A percentile compares a stretch with the other conserved stretches of the same genome.
Conservation (phyloP, 495 filamentous ascomycete species). For the Melanomma pulvis-pyrius region DNA sequence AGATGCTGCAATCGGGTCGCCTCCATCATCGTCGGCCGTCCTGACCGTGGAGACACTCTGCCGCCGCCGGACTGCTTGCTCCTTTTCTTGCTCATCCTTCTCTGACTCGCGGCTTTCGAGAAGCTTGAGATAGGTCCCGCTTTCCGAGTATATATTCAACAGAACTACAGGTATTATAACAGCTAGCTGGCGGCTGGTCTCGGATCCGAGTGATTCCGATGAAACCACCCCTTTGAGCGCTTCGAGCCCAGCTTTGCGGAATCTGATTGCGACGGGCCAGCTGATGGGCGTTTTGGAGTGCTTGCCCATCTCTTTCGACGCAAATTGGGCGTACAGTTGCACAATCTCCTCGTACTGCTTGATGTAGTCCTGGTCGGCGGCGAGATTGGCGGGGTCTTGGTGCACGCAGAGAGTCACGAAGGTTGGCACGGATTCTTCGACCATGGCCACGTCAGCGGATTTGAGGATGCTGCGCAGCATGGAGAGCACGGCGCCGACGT, state of each 20-base stretch:
- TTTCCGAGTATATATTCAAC: slow-evolving; percentile 78
- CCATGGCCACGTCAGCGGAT: slow-evolving; percentile 81
- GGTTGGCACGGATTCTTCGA: slow-evolving; percentile 81
- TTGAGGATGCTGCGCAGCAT: slow-evolving; percentile 76
- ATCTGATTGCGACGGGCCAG: slow-evolving; percentile 76
- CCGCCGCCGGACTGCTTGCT: slow-evolving; percentile 61
- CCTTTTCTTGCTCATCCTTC: slow-evolving; percentile 67
- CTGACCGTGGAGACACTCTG: slow-evolving; percentile 78
- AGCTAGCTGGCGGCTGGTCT: slow-evolving; percentile 71
- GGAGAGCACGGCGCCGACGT: slow-evolving; percentile 75
- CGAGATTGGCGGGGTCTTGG: slow-evolving; percentile 75
- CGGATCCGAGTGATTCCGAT: slow-evolving; percentile 73
- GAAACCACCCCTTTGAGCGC: slow-evolving; percentile 78
- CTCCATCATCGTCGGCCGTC: slow-evolving; percentile 66
- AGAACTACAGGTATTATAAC: slow-evolving; percentile 80
- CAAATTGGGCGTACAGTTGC: slow-evolving; percentile 74
- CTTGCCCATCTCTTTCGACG: slow-evolving; percentile 55
- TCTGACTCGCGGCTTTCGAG: slow-evolving; percentile 63
- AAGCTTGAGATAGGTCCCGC: slow-evolving; percentile 65
- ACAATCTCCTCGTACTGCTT: slow-evolving; percentile 82
- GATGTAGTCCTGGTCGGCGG: slow-evolving; percentile 81
- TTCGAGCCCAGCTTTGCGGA: slow-evolving; percentile 76
- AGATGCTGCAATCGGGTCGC: slow-evolving; percentile 66
- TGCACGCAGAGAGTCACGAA: slow-evolving; percentile 82
- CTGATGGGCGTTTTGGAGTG: slow-evolving; percentile 58